These are phyloP conservation scores for Avena eriantha DNA, from an alignment of 176 grass and related monocot genomes.

Conservation along the genomic window DNA sequence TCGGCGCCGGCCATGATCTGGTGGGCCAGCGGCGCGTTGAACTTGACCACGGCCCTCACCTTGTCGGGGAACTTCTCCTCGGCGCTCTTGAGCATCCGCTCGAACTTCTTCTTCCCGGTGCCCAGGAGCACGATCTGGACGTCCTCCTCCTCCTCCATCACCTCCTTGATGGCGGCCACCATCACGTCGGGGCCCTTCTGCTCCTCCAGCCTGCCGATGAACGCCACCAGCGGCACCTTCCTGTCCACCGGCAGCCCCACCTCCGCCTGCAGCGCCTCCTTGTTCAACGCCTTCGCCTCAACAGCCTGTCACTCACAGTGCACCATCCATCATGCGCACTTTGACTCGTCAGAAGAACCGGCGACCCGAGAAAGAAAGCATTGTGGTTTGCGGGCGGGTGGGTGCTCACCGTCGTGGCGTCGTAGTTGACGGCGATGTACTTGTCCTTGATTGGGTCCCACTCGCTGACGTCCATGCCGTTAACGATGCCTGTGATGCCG, in stretches of 20 bases:
- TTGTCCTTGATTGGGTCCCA: conserved; percentile 87
- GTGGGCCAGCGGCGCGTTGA: conserved; percentile 87
- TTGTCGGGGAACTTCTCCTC: conserved; percentile 74
- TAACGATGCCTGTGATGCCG: conserved; percentile 77
- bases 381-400: not conserved
- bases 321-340: not conserved
- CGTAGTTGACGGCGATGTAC: conserved; percentile 75
- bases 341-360: conserved; percentile 5
- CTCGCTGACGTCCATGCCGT: conserved; percentile 95
- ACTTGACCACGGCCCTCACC: conserved; percentile 82
- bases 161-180: conserved; percentile 68
- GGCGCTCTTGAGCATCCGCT: conserved; percentile 52
- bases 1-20: conserved; percentile 92
- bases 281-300: conserved; percentile 77
- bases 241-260: conserved; percentile 72
- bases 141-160: conserved; percentile 61
- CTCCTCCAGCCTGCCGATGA: conserved; percentile 92
- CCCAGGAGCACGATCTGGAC: conserved; percentile 89
- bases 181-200: conserved; percentile 97
- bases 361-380: too few species aligned
- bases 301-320: conserved; percentile 49
- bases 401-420: conserved; percentile 66
- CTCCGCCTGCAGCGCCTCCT: conserved; percentile 89
- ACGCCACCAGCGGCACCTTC: conserved; percentile 74
- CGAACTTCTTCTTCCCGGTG: conserved; percentile 95